Conservation (phyloP, 306 rosid species). For the Quercus parvula region DNA sequence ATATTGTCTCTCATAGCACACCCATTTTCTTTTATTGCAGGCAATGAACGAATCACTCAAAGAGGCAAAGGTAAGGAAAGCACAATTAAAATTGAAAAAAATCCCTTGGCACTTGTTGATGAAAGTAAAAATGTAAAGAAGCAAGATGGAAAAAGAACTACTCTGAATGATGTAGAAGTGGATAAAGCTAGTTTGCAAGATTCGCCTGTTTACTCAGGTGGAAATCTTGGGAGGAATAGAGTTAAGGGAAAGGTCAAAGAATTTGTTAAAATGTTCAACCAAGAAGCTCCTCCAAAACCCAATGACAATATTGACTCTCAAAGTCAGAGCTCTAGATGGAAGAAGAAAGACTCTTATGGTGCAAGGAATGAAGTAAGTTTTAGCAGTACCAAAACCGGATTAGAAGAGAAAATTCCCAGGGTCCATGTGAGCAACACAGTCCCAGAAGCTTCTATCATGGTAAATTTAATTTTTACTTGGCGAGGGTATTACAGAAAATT, state of each 20-base stretch:
- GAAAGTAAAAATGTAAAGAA: conserved; percentile 33
- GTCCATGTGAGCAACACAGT: conserved; percentile 6
- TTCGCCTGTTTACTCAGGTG: conserved; percentile 34
- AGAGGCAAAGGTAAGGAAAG: conserved; percentile 27
- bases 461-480: conserved; percentile 17
- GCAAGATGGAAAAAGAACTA: conserved; percentile 31
- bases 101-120: conserved; percentile 27
- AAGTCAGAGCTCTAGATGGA: conserved; percentile 33
- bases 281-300: conserved; percentile 47
- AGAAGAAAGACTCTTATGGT: conserved; percentile 28
- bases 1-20: conserved; percentile 6
- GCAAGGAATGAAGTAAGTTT: conserved; percentile 37
- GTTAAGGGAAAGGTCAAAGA: conserved; percentile 73
- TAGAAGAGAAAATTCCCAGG: conserved; percentile 24
- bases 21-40: conserved; percentile 32
- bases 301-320: conserved; percentile 32
- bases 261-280: conserved; percentile 79
- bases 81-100: conserved; percentile 34
- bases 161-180: conserved; percentile 28
- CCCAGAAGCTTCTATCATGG: conserved; percentile 25
- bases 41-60: conserved; percentile 18
- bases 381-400: conserved; percentile 9
- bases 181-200: conserved; percentile 36
- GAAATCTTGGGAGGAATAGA: conserved; percentile 41
- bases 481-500: background rate